phyloP scores from a whole-genome alignment of 306 rosid genomes.

The Hippophae tibetana region DNA sequence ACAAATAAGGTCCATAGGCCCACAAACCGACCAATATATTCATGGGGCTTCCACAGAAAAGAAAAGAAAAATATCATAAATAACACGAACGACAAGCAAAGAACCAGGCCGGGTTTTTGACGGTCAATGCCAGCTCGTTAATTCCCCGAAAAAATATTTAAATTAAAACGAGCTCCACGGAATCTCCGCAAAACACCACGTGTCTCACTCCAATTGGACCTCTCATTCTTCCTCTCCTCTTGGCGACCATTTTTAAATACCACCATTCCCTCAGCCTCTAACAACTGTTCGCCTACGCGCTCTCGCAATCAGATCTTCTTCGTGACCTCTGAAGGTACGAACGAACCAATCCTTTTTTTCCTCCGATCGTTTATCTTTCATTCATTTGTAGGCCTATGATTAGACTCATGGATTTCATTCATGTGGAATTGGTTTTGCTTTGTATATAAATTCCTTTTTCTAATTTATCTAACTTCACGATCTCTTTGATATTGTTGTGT shows the following conservation, averaged over 20 bases:
- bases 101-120: no score
- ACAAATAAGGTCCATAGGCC: no score
- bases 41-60: no score
- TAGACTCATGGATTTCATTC: slow-evolving; percentile 1
- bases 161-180: slow-evolving; percentile 16
- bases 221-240: slow-evolving; percentile 7
- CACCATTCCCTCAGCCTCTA: background rate
- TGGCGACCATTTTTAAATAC: slow-evolving; percentile 22
- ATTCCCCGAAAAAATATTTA: no score
- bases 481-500: background rate
- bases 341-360: no score
- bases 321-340: slow-evolving; percentile 14
- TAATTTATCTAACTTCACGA: slow-evolving; percentile 6
- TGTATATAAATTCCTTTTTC: no score
- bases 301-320: slow-evolving; percentile 5
- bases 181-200: slow-evolving; percentile 29
- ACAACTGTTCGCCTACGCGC: background rate
- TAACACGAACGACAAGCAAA: no score
- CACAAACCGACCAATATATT: no score
- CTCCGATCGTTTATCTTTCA: background rate
- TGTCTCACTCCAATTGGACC: slow-evolving; percentile 32
- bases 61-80: no score
- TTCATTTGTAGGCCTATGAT: background rate
- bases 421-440: no score
- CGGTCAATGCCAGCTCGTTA: no score